Conservation (phyloP, 2,329 filamentous ascomycete genomes). For the Pestalotiopsis sp. region DNA sequence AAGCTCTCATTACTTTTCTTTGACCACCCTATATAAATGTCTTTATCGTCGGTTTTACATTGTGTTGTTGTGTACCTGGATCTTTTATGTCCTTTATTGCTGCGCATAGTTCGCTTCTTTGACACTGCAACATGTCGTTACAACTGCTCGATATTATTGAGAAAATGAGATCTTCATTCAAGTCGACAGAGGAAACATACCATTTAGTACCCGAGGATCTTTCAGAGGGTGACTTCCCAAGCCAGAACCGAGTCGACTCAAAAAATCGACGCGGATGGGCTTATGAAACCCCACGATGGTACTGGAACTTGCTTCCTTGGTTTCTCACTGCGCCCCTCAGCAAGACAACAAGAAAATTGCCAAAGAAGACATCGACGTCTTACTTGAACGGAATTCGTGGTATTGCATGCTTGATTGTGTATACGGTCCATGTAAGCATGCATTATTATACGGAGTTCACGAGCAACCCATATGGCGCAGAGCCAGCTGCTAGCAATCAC, state of each 20-base stretch:
- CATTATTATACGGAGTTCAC: neutral
- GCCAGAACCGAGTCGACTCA: neutral
- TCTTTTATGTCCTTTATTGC: too few relatives aligned
- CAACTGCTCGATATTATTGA: neutral
- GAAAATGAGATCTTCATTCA: neutral
- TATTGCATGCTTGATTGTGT: neutral
- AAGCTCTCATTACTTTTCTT: too few relatives aligned
- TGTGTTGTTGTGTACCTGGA: too few relatives aligned
- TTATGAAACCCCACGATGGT: neutral
- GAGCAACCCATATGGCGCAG: neutral
- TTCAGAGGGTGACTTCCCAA: neutral
- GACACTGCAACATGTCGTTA: neutral
- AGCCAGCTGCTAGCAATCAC: neutral
- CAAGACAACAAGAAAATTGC: neutral
- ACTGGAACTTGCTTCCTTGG: neutral
- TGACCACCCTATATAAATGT: too few relatives aligned
- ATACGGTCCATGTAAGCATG: neutral
- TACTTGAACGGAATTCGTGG: constrained; percentile 7
- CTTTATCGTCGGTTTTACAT: too few relatives aligned
- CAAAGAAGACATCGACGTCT: neutral
- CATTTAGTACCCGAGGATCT: neutral
- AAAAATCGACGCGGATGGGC: neutral
- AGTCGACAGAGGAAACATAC: neutral
- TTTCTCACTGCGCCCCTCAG: neutral
- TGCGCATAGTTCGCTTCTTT: too few relatives aligned